phyloP scores from a whole-genome alignment of 352 stramenopile genomes.

The Pythium monospermum region DNA sequence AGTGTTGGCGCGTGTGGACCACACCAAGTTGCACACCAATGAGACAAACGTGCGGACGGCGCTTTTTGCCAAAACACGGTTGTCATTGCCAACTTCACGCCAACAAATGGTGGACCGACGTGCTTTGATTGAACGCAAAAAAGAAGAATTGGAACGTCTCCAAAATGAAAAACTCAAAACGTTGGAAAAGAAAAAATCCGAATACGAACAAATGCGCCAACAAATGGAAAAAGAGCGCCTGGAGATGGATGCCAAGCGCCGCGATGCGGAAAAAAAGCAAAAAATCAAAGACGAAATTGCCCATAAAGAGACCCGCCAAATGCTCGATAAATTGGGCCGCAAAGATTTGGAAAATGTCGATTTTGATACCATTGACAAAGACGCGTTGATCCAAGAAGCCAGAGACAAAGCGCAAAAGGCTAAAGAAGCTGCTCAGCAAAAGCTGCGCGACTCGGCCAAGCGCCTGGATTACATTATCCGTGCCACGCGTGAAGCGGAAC shows the following conservation, averaged over 20 bases:
- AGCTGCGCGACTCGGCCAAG: conserved; percentile 89
- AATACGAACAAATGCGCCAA: conserved; percentile 64
- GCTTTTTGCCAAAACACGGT: conserved; percentile 78
- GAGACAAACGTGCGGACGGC: conserved; percentile 28
- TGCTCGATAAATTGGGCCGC: conserved; percentile 75
- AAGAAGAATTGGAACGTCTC: conserved; percentile 94
- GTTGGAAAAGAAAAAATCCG: conserved; percentile 75
- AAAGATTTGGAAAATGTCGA: conserved; percentile 65
- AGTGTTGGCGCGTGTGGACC: conserved; percentile 50
- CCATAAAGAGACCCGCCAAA: conserved; percentile 85
- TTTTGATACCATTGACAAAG: conserved; percentile 69
- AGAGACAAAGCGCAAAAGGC: conserved; percentile 94
- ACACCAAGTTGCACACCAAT: conserved; percentile 8
- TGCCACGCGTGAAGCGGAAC: conserved; percentile 94
- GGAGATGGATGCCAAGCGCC: conserved; percentile 64
- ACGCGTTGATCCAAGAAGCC: conserved; percentile 89
- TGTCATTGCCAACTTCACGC: conserved; percentile 68
- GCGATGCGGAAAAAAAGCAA: conserved; percentile 93
- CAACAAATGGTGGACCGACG: conserved; percentile 87
- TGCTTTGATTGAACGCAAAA: conserved; percentile 95
- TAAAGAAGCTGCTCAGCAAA: conserved; percentile 93
- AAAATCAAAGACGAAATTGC: conserved; percentile 96
- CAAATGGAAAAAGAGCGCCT: conserved; percentile 80
- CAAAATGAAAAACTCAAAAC: conserved; percentile 90
- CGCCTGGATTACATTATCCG: conserved; percentile 95